These are phyloP conservation scores for Pseudocercospora cruenta DNA, from an alignment of 2,329 filamentous ascomycete species.

Conservation along the genomic window DNA sequence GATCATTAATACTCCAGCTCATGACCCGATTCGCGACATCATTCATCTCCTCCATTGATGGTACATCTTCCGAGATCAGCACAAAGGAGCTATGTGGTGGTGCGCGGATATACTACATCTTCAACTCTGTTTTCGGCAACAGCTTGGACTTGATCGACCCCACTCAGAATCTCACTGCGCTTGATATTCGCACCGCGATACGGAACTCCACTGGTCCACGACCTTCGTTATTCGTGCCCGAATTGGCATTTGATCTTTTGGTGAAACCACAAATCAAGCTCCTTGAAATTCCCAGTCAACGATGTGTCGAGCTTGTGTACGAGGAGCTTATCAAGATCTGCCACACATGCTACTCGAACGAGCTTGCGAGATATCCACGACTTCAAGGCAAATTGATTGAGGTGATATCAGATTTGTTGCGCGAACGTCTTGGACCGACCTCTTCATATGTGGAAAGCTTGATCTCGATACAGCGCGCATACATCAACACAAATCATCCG, in stretches of 20 bases:
- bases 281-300: conserved; percentile 89
- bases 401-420: conserved; percentile 91
- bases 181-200: conserved; percentile 95
- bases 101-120: conserved; percentile 97
- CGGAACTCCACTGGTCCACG: conserved; percentile 96
- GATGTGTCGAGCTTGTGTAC: conserved; percentile 96
- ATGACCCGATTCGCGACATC: conserved; percentile 98
- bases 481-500: conserved; percentile 99
- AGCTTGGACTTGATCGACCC: conserved; percentile 95
- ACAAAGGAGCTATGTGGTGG: conserved; percentile 97
- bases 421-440: conserved; percentile 86
- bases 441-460: conserved; percentile 93
- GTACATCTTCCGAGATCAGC: conserved; percentile 97
- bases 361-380: conserved; percentile 87
- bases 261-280: conserved; percentile 99
- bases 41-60: conserved; percentile 97
- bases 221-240: conserved; percentile 93
- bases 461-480: conserved; percentile 95
- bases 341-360: conserved; percentile 94
- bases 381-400: conserved; percentile 97
- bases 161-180: conserved; percentile 88
- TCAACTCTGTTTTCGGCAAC: conserved; percentile 98
- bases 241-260: conserved; percentile 94
- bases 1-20: conserved; percentile 89
- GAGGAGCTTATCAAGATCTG: conserved; percentile 99